Evolutionary conservation across 202 grass and related monocot species (phyloP), one percentile per base, ranked within the genome.

Genomic region (Elaeis oleifera): DNA sequence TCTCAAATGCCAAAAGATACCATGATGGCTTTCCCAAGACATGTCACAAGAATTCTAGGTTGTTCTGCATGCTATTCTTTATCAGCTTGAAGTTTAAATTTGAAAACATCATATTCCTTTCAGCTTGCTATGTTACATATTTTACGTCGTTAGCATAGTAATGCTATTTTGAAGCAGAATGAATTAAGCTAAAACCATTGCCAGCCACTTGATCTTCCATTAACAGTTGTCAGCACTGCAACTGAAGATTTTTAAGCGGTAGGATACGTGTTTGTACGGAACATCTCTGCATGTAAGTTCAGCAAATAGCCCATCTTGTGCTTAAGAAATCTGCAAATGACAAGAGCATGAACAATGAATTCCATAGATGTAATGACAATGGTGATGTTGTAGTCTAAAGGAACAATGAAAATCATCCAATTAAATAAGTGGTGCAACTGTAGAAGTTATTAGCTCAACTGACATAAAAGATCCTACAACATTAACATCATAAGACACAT

Each of bases 211-310:
- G 8, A 13, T 13, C 36, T 44, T 44, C 36, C 36, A 44, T 13
- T 44, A 44, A 44, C 36, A 44, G 3, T 44, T 3, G 36, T 44
- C 11, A 44, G 9, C 2, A 2, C 36, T 44, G 36, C 36, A 44
- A 11, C 36, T 44, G 36, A 44, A 44, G 11, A 3, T 44, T 44
- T 65, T 24, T 58, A 70, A 60, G 74, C 61, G 61, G 29, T 27
- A 64, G 84, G 92, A 96, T 96, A 96, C 92, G 92, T 88, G 66
- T 96, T 96, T 74, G 84, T 91, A 23, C 87, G 87, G 76, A 96
- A 96, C 92, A 96, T 96, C 76, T 96, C 92, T 62, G 92, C 92
- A 77, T 96, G 92, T 79, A 96, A 85, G 69, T 96, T 96, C 58
- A 96, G 79, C 69, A 96, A 85, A 96, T 91, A 68, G 92, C 92